Evolutionary conservation across 192 early-diverging fungal species (phyloP).

Genomic region (Gaertneriomyces sp.): DNA sequence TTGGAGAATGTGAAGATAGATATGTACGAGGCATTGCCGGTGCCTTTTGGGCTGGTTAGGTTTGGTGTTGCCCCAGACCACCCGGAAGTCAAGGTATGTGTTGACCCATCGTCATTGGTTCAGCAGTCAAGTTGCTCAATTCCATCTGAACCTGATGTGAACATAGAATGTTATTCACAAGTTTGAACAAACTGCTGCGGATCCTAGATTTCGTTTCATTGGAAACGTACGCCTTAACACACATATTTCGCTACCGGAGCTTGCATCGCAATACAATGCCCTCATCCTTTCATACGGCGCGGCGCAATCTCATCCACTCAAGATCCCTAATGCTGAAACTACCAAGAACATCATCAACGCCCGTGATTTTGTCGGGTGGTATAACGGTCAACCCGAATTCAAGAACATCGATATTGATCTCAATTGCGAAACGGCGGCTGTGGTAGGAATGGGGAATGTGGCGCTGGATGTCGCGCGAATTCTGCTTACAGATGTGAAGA

Average conservation of each 20-base stretch:
- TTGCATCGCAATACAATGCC: slow-evolving; percentile 65
- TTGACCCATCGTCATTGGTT: neutral
- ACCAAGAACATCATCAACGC: slow-evolving; percentile 66
- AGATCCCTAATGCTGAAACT: slow-evolving; percentile 64
- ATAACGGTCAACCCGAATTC: slow-evolving; percentile 81
- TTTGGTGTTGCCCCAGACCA: slow-evolving; percentile 97
- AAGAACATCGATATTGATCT: slow-evolving; percentile 62
- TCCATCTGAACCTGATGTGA: slow-evolving; percentile 10
- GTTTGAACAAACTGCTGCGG: slow-evolving; percentile 69
- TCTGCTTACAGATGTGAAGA: slow-evolving; percentile 66
- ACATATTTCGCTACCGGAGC: slow-evolving; percentile 46
- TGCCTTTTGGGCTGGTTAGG: slow-evolving; percentile 86
- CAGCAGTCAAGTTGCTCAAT: neutral
- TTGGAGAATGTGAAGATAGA: slow-evolving; percentile 58
- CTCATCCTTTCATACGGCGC: slow-evolving; percentile 87
- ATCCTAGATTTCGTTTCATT: slow-evolving; percentile 69
- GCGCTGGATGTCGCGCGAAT: slow-evolving; percentile 89
- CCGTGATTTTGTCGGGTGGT: slow-evolving; percentile 89
- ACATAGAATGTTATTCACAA: slow-evolving; percentile 77
- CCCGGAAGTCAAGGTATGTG: slow-evolving; percentile 82
- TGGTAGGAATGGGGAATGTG: slow-evolving; percentile 94
- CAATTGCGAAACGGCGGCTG: slow-evolving; percentile 66
- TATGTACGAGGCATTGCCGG: slow-evolving; percentile 79
- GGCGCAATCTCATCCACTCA: slow-evolving; percentile 63
- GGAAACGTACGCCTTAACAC: slow-evolving; percentile 75